phyloP scores from a whole-genome alignment of 768 basidiomycete species.

The Neoboletus subvelutipes region DNA sequence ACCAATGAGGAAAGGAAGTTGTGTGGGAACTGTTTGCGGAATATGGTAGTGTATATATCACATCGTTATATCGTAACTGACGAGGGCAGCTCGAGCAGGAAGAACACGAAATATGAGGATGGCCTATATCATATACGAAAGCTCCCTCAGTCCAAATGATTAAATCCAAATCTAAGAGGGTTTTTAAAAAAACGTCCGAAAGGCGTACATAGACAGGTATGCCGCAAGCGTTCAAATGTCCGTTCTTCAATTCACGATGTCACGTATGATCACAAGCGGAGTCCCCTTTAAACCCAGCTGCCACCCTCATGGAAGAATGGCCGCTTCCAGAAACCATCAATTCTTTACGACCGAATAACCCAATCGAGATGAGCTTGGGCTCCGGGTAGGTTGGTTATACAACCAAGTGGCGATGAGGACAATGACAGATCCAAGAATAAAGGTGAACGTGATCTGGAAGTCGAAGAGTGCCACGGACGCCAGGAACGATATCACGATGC shows the following conservation, averaged over 20 bases:
- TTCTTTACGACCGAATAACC: slow-evolving; percentile 30
- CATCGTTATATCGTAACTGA: slow-evolving; percentile 28
- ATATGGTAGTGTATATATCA: slow-evolving; percentile 31
- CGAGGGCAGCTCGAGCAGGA: slow-evolving; percentile 5
- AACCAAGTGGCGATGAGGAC: slow-evolving; percentile 90
- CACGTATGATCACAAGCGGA: slow-evolving; percentile 4
- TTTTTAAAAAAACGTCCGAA: slow-evolving; percentile 24
- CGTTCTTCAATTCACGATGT: slow-evolving; percentile 1
- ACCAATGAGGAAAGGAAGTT: not conserved
- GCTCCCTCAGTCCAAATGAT: slow-evolving; percentile 20
- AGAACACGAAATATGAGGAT: slow-evolving; percentile 14
- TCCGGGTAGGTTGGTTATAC: slow-evolving; percentile 69
- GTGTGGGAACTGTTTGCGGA: slow-evolving; percentile 11
- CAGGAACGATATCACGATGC: slow-evolving; percentile 93
- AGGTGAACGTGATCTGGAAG: slow-evolving; percentile 83
- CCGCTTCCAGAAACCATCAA: slow-evolving; percentile 9
- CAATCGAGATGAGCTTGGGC: slow-evolving; percentile 31
- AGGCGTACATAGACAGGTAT: slow-evolving; percentile 21
- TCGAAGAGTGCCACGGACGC: slow-evolving; percentile 89
- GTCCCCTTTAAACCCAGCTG: not conserved
- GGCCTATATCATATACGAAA: slow-evolving; percentile 24
- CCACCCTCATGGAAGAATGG: not conserved
- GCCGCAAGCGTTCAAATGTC: slow-evolving; percentile 16
- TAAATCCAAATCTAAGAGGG: slow-evolving; percentile 30
- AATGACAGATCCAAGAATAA: slow-evolving; percentile 77